A percentile compares a stretch with the other conserved stretches of the same genome.
Evolutionary conservation across 805 yeast genomes (phyloP).

Genomic region (Myxozyma neotropica): DNA sequence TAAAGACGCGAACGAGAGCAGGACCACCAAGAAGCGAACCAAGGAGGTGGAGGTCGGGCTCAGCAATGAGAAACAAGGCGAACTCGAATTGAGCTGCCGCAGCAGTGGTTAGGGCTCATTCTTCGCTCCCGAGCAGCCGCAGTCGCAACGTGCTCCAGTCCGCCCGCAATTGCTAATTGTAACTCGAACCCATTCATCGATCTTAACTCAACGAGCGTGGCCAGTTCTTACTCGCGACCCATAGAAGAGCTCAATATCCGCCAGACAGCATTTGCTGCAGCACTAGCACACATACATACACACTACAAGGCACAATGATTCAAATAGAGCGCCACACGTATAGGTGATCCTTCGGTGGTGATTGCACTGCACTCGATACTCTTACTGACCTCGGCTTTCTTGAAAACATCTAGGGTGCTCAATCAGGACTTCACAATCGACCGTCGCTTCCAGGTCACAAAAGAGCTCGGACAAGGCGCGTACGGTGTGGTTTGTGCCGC

Average conservation of each 20-base stretch:
- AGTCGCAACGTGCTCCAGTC: neutral
- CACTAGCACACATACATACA: no score
- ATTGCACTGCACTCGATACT: neutral
- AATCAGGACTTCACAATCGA: conserved; percentile 94
- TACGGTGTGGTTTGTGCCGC: conserved; percentile 98
- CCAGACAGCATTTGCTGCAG: no score
- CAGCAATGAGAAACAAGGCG: no score
- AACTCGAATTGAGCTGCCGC: no score
- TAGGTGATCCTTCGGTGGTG: conserved; percentile 12
- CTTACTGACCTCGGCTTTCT: neutral
- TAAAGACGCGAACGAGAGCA: neutral
- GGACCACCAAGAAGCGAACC: no score
- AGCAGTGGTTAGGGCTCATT: neutral
- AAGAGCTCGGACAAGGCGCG: conserved; percentile 97
- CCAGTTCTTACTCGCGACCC: neutral
- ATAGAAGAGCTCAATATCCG: no score
- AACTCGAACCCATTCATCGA: neutral
- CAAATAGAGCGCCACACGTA: conserved; percentile 32
- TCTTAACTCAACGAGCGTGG: neutral
- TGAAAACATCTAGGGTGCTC: conserved; percentile 57
- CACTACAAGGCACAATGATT: no score
- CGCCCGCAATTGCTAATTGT: neutral
- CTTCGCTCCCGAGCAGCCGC: neutral
- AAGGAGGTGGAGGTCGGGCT: no score
- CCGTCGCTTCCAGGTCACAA: conserved; percentile 80